Conservation (phyloP, 495 filamentous ascomycete genomes). For the Aspergillus ostianus region DNA sequence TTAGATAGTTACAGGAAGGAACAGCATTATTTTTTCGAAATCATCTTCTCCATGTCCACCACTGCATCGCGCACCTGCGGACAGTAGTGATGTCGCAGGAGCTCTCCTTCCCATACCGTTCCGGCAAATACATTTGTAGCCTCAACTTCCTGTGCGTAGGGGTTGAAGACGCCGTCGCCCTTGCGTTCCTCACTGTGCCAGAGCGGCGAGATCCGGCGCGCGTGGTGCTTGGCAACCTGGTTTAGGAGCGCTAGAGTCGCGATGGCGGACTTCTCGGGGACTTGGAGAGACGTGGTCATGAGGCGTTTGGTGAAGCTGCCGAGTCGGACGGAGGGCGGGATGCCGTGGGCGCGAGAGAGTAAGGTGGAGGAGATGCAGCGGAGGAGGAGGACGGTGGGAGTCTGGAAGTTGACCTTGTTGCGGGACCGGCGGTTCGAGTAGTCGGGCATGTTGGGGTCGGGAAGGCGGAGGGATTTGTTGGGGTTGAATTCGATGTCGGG, state of each 20-base stretch:
- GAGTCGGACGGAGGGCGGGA: conserved; percentile 73
- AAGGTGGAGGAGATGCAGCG: conserved; percentile 78
- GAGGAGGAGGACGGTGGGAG: conserved; percentile 84
- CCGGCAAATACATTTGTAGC: conserved; percentile 84
- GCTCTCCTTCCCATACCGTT: conserved; percentile 90
- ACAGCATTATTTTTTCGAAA: conserved; percentile 34
- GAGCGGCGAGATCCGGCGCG: conserved; percentile 63
- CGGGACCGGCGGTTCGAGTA: conserved; percentile 23
- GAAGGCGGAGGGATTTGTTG: conserved; percentile 73
- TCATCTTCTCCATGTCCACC: conserved; percentile 65
- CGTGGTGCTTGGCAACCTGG: conserved; percentile 71
- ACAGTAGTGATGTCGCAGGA: conserved; percentile 80
- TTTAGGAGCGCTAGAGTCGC: conserved; percentile 72
- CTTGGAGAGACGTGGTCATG: conserved; percentile 73
- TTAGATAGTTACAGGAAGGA: not conserved
- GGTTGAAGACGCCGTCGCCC: conserved; percentile 70
- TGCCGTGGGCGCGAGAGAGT: conserved; percentile 43
- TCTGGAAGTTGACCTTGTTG: conserved; percentile 87
- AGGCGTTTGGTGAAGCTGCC: conserved; percentile 93
- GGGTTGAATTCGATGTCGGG: conserved; percentile 80
- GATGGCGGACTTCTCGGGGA: conserved; percentile 82
- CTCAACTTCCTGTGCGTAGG: conserved; percentile 60
- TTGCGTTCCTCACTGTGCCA: conserved; percentile 90
- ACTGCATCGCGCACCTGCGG: conserved; percentile 81
- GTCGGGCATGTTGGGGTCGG: conserved; percentile 60